Base-by-base conservation (phyloP, 441 rosid species). In the Brassica hybrid region DNA sequence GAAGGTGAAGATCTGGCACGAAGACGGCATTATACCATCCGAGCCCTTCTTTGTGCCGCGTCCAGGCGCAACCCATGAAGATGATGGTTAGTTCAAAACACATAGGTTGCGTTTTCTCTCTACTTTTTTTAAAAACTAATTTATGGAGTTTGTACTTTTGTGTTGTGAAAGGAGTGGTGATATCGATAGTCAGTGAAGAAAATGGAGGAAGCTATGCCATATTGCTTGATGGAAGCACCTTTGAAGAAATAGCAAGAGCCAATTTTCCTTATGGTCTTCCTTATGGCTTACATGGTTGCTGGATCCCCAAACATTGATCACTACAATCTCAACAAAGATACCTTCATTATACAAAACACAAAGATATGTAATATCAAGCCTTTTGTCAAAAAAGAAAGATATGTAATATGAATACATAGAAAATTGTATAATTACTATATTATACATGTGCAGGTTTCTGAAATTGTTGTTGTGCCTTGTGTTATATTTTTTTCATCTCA, bases 281-380 rank as follows among this genome's bases (percentile, higher is more conserved):
- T 6, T 96, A 93, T 67, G 99, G 99, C 3, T 79, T 95, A n/a
- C 99, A 95, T 85, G 99, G 99, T 66, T 91, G 97, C 75, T 95
- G 98, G 99, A 89, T 95, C 23, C 97, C 98, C 1, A 91, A 84
- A 64, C 56, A 68, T 4, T 80, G 66, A 72, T 18, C 58, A 43
- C 67, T 43, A 67, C 64, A 43, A 30, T 61, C 61, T 38, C 52
- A 73, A 52, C 58, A 60, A 72, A 66, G 14, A 71, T 13, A 13
- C 59, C 38, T 78, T 67, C 65, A 7, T 68, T 78, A 67, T 60
- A 60, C 65, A 72, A 52, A 67, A 73, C 50, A 61, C 60, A 68
- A 50, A 23, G 0, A 69, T 73, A 18, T 54, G 70, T 66, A 2
- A 73, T 21, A 21, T 21, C 23, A 21, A 21, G 23, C 23, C 23